Evolutionary conservation across 2,329 filamentous ascomycete genomes (phyloP).

Genomic region (Curvularia sp.): DNA sequence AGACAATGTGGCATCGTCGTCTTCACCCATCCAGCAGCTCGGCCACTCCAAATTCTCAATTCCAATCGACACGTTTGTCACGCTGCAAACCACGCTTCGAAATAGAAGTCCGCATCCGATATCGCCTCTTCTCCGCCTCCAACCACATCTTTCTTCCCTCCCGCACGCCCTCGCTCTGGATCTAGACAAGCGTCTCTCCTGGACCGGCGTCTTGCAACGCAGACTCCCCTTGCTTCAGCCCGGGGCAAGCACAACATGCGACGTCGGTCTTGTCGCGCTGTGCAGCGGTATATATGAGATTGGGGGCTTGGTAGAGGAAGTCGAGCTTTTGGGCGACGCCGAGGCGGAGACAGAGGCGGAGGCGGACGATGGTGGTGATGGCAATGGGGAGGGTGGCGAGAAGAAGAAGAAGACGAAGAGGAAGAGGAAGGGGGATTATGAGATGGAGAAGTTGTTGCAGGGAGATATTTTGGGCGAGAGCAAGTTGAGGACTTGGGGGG

Average conservation of each 20-base stretch:
- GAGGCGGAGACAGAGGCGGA: conserved; percentile 25
- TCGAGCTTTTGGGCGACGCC: conserved; percentile 57
- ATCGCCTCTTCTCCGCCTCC: conserved; percentile 74
- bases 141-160: conserved; percentile 78
- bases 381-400: background rate
- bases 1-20: background rate
- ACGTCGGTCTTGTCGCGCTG: conserved; percentile 75
- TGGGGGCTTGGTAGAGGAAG: conserved; percentile 81
- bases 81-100: conserved; percentile 72
- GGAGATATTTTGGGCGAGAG: conserved; percentile 44
- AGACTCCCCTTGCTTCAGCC: conserved; percentile 69
- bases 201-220: conserved; percentile 85
- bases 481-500: conserved; percentile 55
- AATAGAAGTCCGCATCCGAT: conserved; percentile 76
- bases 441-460: conserved; percentile 38
- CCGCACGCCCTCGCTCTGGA: conserved; percentile 77
- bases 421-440: conserved; percentile 32
- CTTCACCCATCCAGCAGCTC: conserved; percentile 42
- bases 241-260: conserved; percentile 65
- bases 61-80: conserved; percentile 69
- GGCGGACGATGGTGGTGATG: conserved; percentile 19
- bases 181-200: conserved; percentile 79
- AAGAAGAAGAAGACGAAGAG: conserved; percentile 21
- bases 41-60: conserved; percentile 58
- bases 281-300: conserved; percentile 85